phyloP scores from a whole-genome alignment of 371 early-diverging fungal species.

The Actinomucor elegans region DNA sequence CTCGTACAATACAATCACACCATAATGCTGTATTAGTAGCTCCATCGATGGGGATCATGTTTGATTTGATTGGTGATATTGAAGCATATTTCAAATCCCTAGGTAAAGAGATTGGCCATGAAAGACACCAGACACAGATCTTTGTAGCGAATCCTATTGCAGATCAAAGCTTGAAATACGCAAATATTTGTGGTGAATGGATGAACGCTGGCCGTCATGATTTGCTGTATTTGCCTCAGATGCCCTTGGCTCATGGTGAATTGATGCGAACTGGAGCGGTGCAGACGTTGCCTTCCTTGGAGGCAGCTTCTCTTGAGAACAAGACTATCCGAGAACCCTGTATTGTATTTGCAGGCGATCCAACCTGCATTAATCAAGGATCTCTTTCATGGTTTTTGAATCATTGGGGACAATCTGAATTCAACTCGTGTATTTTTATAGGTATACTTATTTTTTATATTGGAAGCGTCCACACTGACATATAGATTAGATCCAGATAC shows the following conservation, averaged over 20 bases:
- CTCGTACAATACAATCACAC: slow-evolving; percentile 56
- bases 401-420: slow-evolving; percentile 25
- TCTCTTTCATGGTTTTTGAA: slow-evolving; percentile 33
- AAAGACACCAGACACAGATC: slow-evolving; percentile 52
- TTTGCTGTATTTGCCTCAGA: slow-evolving; percentile 54
- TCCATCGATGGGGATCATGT: slow-evolving; percentile 68
- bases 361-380: slow-evolving; percentile 25
- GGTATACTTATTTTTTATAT: no score
- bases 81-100: slow-evolving; percentile 51
- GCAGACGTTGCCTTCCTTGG: slow-evolving; percentile 30
- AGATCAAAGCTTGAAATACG: slow-evolving; percentile 74
- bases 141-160: slow-evolving; percentile 79
- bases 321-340: slow-evolving; percentile 56
- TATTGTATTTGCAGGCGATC: slow-evolving; percentile 67
- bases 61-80: slow-evolving; percentile 72
- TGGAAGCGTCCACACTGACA: neutral
- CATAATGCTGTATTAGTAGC: slow-evolving; percentile 75
- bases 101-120: slow-evolving; percentile 40
- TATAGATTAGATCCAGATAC: slow-evolving; percentile 18
- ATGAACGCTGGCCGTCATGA: slow-evolving; percentile 64
- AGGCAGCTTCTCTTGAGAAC: slow-evolving; percentile 37
- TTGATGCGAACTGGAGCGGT: slow-evolving; percentile 46
- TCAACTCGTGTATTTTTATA: slow-evolving; percentile 33
- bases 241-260: slow-evolving; percentile 57
- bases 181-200: slow-evolving; percentile 90